Evolutionary conservation across 2,329 filamentous ascomycete genomes (phyloP).

Genomic region (Orbilia quercus): DNA sequence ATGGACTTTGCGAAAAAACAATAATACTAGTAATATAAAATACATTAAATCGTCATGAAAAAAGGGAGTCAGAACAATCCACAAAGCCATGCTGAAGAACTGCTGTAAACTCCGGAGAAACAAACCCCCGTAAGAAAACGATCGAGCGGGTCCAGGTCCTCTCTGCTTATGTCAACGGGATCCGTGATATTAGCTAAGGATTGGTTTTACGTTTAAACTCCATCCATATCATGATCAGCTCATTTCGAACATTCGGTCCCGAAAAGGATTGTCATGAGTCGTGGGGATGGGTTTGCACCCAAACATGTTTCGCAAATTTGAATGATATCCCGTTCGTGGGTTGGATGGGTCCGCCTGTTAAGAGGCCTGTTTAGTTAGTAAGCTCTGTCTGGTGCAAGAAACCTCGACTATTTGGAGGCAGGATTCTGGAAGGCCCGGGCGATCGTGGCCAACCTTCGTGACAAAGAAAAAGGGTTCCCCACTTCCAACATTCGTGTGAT

Average conservation of each 20-base stretch:
- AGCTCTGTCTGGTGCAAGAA: background rate
- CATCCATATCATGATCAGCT: background rate
- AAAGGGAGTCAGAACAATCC: background rate
- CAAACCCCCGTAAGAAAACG: background rate
- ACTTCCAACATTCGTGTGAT: constrained; percentile 1
- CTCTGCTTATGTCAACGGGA: constrained; percentile 24
- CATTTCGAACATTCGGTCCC: constrained; percentile 1
- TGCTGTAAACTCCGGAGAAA: background rate
- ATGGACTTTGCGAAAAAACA: constrained; percentile 13
- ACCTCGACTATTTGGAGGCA: background rate
- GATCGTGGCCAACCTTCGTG: constrained; percentile 13
- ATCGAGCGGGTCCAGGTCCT: background rate
- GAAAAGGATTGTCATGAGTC: constrained; percentile 24
- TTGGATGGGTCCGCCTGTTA: constrained; percentile 24
- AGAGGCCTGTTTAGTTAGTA: constrained; percentile 20
- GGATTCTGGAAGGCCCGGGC: background rate
- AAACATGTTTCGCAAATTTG: constrained; percentile 49
- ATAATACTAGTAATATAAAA: too few species aligned
- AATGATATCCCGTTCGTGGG: constrained; percentile 4
- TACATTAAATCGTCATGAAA: too few species aligned
- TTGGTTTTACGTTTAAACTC: constrained; percentile 33
- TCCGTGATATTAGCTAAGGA: constrained; percentile 20
- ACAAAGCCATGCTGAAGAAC: background rate
- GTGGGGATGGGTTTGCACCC: constrained; percentile 1
- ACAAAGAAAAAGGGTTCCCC: constrained; percentile 17